phyloP scores from a whole-genome alignment of 306 rosid genomes.

The Chamaecrista fasciculata region DNA sequence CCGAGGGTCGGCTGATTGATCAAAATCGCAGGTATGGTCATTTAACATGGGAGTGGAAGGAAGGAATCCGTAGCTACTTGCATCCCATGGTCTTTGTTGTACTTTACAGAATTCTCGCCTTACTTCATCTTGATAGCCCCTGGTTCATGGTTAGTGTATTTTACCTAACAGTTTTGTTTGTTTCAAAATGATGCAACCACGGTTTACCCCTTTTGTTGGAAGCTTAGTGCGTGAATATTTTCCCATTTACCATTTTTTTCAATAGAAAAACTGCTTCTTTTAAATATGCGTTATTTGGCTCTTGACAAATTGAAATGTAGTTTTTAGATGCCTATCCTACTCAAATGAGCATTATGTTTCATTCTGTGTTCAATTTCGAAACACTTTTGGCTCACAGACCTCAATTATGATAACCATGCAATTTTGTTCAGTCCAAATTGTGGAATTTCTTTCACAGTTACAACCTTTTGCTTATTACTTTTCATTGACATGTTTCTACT shows the following conservation, averaged over 20 bases:
- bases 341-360: background rate
- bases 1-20: background rate
- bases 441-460: background rate
- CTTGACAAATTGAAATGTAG: background rate
- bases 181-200: background rate
- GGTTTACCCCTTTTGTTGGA: background rate
- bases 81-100: conserved; percentile 82
- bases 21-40: conserved; percentile 70
- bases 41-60: conserved; percentile 95
- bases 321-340: background rate
- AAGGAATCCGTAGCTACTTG: conserved; percentile 80
- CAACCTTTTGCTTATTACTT: background rate
- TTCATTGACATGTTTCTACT: conserved; percentile 8
- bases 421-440: background rate
- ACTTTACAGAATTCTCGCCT: conserved; percentile 62
- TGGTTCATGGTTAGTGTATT: conserved; percentile 71
- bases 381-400: background rate
- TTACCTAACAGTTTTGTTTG: background rate
- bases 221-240: background rate
- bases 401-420: background rate
- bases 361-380: background rate
- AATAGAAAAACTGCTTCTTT: background rate
- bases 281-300: background rate
- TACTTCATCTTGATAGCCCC: conserved; percentile 67
- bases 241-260: background rate